phyloP scores from a whole-genome alignment of 2,329 filamentous ascomycete genomes.

The Nectriaceae sp. region DNA sequence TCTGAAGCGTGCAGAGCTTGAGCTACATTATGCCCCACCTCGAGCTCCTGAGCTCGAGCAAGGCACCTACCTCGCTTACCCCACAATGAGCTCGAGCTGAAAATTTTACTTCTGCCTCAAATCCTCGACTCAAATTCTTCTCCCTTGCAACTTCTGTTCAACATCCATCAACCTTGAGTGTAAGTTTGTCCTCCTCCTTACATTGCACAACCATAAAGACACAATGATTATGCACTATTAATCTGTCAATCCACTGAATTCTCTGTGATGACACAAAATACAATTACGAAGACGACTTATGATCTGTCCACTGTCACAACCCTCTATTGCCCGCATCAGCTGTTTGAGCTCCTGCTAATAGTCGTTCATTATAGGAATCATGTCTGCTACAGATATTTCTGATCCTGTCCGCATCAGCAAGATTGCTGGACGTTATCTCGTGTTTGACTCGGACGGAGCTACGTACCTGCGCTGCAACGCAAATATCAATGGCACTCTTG shows the following conservation, averaged over 20 bases:
- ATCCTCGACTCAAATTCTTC: slow-evolving; percentile 21
- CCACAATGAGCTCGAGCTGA: slow-evolving; percentile 11
- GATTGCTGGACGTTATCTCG: slow-evolving; percentile 78
- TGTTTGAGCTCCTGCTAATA: slow-evolving; percentile 20
- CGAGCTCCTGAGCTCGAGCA: slow-evolving; percentile 12
- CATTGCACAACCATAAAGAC: slow-evolving; percentile 6
- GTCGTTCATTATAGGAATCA: slow-evolving; percentile 13
- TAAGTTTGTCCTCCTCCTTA: slow-evolving; percentile 7
- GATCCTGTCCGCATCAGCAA: slow-evolving; percentile 74
- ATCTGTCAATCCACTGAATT: slow-evolving; percentile 64
- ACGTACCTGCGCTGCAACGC: slow-evolving; percentile 76
- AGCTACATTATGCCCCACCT: slow-evolving; percentile 8
- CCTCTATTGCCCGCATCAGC: slow-evolving; percentile 8
- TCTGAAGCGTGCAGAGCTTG: background rate
- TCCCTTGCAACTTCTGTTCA: slow-evolving; percentile 1
- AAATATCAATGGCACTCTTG: slow-evolving; percentile 82
- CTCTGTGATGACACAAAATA: slow-evolving; percentile 46
- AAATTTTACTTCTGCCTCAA: background rate
- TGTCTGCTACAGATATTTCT: slow-evolving; percentile 15
- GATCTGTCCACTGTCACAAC: slow-evolving; percentile 26
- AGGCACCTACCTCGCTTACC: too few relatives aligned
- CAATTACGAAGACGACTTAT: slow-evolving; percentile 49
- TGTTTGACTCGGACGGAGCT: slow-evolving; percentile 85
- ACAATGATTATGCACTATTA: slow-evolving; percentile 53
- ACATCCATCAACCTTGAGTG: slow-evolving; percentile 10